phyloP scores from a whole-genome alignment of 177 flowering plant species.

The Vitis hybrid region DNA sequence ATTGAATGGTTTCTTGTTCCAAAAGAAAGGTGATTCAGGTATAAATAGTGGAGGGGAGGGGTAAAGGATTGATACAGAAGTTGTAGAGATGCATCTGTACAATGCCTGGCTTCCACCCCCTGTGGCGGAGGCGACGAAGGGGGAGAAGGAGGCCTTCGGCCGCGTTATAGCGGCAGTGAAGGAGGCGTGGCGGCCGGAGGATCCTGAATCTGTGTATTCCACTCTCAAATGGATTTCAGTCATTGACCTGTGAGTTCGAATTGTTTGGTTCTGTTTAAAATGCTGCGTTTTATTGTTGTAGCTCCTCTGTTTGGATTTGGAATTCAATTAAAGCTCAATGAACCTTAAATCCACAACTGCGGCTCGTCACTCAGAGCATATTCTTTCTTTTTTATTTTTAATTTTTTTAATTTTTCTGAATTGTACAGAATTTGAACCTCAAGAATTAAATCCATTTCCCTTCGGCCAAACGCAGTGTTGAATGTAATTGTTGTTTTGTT shows the following conservation, averaged over 20 bases:
- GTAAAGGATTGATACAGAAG: no score
- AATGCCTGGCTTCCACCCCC: constrained; percentile 99
- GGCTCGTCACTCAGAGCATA: no score
- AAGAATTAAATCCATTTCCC: no score
- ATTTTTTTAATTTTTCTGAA: no score
- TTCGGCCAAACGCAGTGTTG: no score
- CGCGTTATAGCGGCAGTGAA: constrained; percentile 57
- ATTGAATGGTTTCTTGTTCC: no score
- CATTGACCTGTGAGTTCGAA: constrained; percentile 75
- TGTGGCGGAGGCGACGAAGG: constrained; percentile 66
- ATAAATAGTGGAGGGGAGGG: neutral
- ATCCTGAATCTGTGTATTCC: constrained; percentile 80
- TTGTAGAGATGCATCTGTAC: constrained; percentile 74
- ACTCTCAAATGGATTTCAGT: constrained; percentile 90
- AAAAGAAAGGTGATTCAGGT: neutral
- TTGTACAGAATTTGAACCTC: no score
- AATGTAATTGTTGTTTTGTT: no score
- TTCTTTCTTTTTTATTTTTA: no score
- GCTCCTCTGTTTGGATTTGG: neutral
- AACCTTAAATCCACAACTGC: no score
- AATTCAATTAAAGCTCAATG: no score
- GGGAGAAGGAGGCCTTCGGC: constrained; percentile 78
- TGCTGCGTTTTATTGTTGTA: neutral
- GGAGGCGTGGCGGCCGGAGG: constrained; percentile 52
- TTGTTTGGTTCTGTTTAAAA: no score